Evolutionary conservation across 2,329 filamentous ascomycete species (phyloP), one percentile per base, ranked within the genome.

Genomic region (Pyrenophora teres): DNA sequence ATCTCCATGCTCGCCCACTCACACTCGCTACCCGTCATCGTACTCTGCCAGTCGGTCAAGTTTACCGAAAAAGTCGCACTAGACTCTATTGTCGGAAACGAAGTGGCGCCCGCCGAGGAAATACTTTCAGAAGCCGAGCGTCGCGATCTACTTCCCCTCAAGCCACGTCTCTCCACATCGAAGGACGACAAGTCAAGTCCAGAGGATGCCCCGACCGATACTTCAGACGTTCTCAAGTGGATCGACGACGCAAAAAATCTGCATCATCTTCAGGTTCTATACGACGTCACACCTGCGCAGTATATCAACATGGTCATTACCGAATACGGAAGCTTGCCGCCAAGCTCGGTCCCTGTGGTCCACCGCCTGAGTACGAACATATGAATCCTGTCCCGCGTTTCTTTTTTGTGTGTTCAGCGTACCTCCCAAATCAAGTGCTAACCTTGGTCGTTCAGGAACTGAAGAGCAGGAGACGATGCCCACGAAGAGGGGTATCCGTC

Each of bases 31-130:
- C 89, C 90, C 1, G 90, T 97, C 52, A 87, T 95, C 30, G 90
- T 95, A 3, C 88, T 95, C 52, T 96, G 91, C 73, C 93, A 97
- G 77, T 94, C 89, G 3, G 87, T 97, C 77, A 99, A 97, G 76
- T 97, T 97, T 72, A 89, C 94, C 66, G 87, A 91, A 64, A 87
- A 91, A 51, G 90, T 97, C 9, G 89, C 91, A 6, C 85, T 95
- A 12, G 94, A 97, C 75, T 93, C 91, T 19, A 90, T 97, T 60
- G 93, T 94, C 36, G 87, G 91, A 67, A 99, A 99, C 73, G 94
- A 99, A 78, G 87, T 97, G 56, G 92, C 85, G 76, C 82, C 92
- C 72, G 68, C 90, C 74, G 84, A 88, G 73, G 81, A 90, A 76
- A 76, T 89, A 9, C 65, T 80, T 43, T 71, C 71, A 2, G 70